Evolutionary conservation across 2,329 filamentous ascomycete species (phyloP).

Genomic region (Beauveria medogensis): DNA sequence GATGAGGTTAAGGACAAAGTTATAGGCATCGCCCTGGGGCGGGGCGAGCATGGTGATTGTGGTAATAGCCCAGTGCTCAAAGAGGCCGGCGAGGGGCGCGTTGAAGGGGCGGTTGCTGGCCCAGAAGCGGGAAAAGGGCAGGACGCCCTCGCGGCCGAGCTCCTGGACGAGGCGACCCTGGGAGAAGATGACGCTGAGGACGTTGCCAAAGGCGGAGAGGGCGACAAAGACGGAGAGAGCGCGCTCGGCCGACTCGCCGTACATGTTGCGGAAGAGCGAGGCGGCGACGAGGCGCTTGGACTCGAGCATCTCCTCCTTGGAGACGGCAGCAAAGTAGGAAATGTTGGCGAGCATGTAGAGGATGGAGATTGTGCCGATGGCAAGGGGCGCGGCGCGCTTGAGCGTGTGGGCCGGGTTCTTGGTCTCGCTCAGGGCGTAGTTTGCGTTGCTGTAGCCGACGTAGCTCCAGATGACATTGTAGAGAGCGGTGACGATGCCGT

Average conservation of each 20-base stretch:
- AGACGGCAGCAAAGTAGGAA: constrained; percentile 55
- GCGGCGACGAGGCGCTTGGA: constrained; percentile 45
- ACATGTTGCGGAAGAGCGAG: constrained; percentile 48
- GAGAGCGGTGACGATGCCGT: constrained; percentile 59
- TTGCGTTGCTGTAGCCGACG: constrained; percentile 61
- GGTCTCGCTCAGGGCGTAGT: constrained; percentile 58
- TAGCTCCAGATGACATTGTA: constrained; percentile 68
- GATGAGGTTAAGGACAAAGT: constrained; percentile 55
- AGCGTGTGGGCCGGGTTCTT: constrained; percentile 57
- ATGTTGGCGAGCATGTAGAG: constrained; percentile 62
- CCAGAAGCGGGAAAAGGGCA: constrained; percentile 55
- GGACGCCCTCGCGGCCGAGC: constrained; percentile 56
- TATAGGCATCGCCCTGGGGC: constrained; percentile 59
- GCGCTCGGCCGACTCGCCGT: constrained; percentile 45
- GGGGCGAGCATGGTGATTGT: constrained; percentile 60
- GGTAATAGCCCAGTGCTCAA: constrained; percentile 56
- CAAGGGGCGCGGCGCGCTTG: constrained; percentile 55
- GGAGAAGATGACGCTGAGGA: constrained; percentile 60
- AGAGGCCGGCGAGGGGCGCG: constrained; percentile 51
- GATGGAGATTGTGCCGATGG: constrained; percentile 48
- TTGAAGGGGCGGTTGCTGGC: constrained; percentile 58
- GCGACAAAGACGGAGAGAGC: constrained; percentile 59
- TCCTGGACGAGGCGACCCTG: constrained; percentile 60
- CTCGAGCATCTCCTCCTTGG: constrained; percentile 43
- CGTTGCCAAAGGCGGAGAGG: constrained; percentile 59